Evolutionary conservation across 768 basidiomycete species (phyloP).

Genomic region (Suillus ampliporus): DNA sequence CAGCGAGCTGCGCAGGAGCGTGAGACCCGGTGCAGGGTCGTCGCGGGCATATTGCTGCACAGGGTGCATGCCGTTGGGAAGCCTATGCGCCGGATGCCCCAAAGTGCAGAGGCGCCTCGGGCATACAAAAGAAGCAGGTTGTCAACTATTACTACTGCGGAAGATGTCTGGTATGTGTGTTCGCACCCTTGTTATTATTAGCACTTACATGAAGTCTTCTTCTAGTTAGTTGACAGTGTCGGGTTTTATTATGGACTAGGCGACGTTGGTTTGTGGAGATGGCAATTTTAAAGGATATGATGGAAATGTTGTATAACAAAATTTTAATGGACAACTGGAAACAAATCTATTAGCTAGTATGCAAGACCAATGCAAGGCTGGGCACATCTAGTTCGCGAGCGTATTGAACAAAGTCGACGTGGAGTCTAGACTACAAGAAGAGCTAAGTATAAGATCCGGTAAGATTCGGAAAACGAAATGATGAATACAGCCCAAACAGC

Average conservation of each 20-base stretch:
- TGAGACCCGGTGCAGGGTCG: constrained; percentile 53
- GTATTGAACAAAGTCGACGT: neutral
- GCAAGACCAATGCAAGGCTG: neutral
- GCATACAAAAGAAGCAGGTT: constrained; percentile 59
- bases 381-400: neutral
- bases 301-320: constrained; percentile 5
- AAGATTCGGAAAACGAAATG: neutral
- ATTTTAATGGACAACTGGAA: neutral
- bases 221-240: neutral
- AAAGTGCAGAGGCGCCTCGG: constrained; percentile 35
- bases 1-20: constrained; percentile 40
- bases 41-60: constrained; percentile 63
- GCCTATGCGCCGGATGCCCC: constrained; percentile 52
- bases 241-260: neutral
- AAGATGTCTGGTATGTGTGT: constrained; percentile 35
- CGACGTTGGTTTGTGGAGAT: neutral
- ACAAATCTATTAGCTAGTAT: neutral
- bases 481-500: neutral
- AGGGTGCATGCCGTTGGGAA: constrained; percentile 57
- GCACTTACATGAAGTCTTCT: constrained; percentile 7
- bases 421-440: neutral
- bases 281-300: neutral
- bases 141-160: constrained; percentile 55
- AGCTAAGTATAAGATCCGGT: no score
- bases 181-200: neutral